phyloP scores from a whole-genome alignment of 371 early-diverging fungal genomes.

The Coemansia sp. region DNA sequence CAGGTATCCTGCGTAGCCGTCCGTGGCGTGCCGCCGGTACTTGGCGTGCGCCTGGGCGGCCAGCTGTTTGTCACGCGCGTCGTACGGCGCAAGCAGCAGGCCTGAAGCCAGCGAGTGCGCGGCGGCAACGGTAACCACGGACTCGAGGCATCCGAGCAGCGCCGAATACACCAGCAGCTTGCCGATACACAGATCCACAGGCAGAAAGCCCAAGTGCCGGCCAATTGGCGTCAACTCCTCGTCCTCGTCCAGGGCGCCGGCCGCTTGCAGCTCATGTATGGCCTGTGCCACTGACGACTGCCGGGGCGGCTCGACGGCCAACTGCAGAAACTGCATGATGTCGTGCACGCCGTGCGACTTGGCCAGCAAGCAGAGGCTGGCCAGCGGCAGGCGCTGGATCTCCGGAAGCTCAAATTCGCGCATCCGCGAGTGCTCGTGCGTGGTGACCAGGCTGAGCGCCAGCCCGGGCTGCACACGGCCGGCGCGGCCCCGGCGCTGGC shows the following conservation, averaged over 20 bases:
- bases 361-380: constrained; percentile 76
- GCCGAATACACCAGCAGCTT: constrained; percentile 84
- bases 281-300: constrained; percentile 67
- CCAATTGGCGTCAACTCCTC: constrained; percentile 84
- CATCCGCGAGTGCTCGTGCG: constrained; percentile 57
- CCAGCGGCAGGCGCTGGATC: constrained; percentile 76
- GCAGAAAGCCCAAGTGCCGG: constrained; percentile 80
- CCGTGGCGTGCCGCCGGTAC: constrained; percentile 22
- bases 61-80: constrained; percentile 47
- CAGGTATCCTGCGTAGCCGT: not conserved
- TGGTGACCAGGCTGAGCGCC: constrained; percentile 71
- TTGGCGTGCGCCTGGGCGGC: constrained; percentile 56
- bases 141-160: constrained; percentile 78
- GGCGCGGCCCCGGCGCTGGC: constrained; percentile 91
- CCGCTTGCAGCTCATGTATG: constrained; percentile 61
- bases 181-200: constrained; percentile 86
- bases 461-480: constrained; percentile 86
- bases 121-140: constrained; percentile 79
- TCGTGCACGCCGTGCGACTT: constrained; percentile 65
- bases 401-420: constrained; percentile 72
- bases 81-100: constrained; percentile 52
- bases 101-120: constrained; percentile 8
- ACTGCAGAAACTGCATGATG: constrained; percentile 62
- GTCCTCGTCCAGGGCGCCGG: constrained; percentile 45
- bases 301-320: constrained; percentile 76